phyloP scores from a whole-genome alignment of 306 rosid species.

The Vigna hirtella region DNA sequence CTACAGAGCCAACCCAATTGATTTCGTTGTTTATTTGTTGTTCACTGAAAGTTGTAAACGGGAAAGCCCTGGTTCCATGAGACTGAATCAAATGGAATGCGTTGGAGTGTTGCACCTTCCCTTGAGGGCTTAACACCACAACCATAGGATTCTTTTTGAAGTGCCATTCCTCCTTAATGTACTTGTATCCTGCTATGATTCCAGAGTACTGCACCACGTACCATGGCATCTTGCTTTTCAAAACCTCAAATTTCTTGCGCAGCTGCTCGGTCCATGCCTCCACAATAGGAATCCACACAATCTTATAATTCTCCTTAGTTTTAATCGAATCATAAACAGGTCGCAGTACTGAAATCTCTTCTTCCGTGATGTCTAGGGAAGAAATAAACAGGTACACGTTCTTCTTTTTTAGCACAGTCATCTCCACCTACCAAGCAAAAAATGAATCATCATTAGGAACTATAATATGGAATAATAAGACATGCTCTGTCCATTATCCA shows the following conservation, averaged over 20 bases:
- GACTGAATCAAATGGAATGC: constrained; percentile 61
- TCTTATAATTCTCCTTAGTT: constrained; percentile 46
- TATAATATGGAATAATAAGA: background rate
- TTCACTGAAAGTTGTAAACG: constrained; percentile 23
- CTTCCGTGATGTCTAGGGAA: constrained; percentile 43
- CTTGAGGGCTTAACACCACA: constrained; percentile 59
- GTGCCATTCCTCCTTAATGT: constrained; percentile 66
- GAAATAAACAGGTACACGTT: background rate
- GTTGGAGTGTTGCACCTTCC: constrained; percentile 54
- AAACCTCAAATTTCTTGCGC: constrained; percentile 55
- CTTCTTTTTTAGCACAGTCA: background rate
- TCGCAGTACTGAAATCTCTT: constrained; percentile 47
- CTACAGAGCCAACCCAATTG: constrained; percentile 45
- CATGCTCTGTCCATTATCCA: too few relatives aligned
- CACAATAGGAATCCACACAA: constrained; percentile 75
- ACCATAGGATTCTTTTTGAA: constrained; percentile 59
- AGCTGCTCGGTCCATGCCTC: constrained; percentile 58
- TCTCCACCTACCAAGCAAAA: background rate
- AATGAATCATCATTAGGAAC: background rate
- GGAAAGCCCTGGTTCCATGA: constrained; percentile 61
- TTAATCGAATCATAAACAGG: constrained; percentile 50
- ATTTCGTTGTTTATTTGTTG: background rate
- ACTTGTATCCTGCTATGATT: constrained; percentile 52
- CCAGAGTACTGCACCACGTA: constrained; percentile 44
- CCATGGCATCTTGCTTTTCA: constrained; percentile 65